Evolutionary conservation across 768 basidiomycete species (phyloP), one percentile per base, ranked within the genome.

Genomic region (Dioszegia crocea): DNA sequence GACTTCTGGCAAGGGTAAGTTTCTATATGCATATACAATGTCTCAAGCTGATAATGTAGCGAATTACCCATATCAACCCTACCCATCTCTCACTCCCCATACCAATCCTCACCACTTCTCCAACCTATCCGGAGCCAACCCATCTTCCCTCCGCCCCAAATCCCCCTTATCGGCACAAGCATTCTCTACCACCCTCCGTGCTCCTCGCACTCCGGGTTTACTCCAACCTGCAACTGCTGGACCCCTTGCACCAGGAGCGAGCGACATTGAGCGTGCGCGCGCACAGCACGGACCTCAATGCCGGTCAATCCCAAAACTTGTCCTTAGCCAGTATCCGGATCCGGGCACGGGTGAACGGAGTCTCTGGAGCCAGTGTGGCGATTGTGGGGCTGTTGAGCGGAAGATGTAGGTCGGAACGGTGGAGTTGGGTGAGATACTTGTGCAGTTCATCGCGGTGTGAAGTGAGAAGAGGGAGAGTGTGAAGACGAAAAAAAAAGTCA

Each of bases 61-160:
- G 19, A 33, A 24, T 2, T 53, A 53, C 30, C 44, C 41, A 23
- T 44, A 24, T 19, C 54, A 56, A 31, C n/a, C n/a, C 17, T 66
- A 63, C 41, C 64, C 64, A n/a, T 68, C 66, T 2, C 57, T 71
- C n/a, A 71, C 69, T 1, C 62, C 65, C 23, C 67, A 69, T 41
- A 56, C 65, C 21, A 73, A 73, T 52, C 66, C 71, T 4, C 48
- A 69, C 41, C 71, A 73, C 52, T 69, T 73, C 49, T 65, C 71
- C n/a, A 66, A 73, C 49, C n/a, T 48, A 24, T 52, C 61, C 8
- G 14, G 14, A 6, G 6, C 6, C 31, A 11, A 53, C 4, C 39
- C 51, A 12, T 46, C 59, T 2, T 56, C 59, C 40, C n/a, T 47
- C 43, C 57, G 60, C 19, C 36, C 66, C 11, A 60, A 54, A 10